Evolutionary conservation across 192 early-diverging fungal species (phyloP).

Genomic region (Pecoramyces ruminantium): DNA sequence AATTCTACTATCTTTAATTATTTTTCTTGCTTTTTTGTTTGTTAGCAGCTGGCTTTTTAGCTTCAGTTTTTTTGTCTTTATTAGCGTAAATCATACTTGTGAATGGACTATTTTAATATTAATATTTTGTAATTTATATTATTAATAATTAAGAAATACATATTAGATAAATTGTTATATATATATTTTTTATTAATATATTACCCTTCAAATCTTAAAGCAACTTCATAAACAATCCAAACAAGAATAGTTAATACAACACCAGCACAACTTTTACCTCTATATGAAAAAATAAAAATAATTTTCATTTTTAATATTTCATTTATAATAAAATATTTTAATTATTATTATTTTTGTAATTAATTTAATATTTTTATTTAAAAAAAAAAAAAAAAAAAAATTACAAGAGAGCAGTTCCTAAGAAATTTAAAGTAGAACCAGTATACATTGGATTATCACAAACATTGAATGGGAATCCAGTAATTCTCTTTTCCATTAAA

Average conservation of each 20-base stretch:
- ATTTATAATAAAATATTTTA: neutral
- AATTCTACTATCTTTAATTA: neutral
- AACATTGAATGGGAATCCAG: slow-evolving; percentile 81
- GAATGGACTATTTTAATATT: slow-evolving; percentile 41
- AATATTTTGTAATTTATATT: no score
- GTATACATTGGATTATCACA: slow-evolving; percentile 90
- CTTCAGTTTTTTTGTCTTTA: slow-evolving; percentile 11
- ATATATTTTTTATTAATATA: no score
- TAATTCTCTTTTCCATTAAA: slow-evolving; percentile 67
- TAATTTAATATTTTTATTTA: no score
- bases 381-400: neutral
- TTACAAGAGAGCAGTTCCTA: slow-evolving; percentile 68
- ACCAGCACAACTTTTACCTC: slow-evolving; percentile 53
- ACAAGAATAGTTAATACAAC: slow-evolving; percentile 48
- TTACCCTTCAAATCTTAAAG: slow-evolving; percentile 64
- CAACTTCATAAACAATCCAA: slow-evolving; percentile 56
- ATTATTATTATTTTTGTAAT: no score
- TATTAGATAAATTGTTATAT: no score
- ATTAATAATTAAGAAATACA: no score
- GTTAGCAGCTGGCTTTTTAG: neutral
- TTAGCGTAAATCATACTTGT: slow-evolving; percentile 63
- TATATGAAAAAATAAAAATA: slow-evolving; percentile 2
- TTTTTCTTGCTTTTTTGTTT: neutral
- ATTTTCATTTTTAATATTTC: neutral
- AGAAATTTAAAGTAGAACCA: slow-evolving; percentile 72